Percentiles rank a stretch among this genome's conserved stretches.
These are phyloP conservation scores for Hypoxylon lienhwacheense DNA, from an alignment of 495 filamentous ascomycete species.

Conservation along the genomic window DNA sequence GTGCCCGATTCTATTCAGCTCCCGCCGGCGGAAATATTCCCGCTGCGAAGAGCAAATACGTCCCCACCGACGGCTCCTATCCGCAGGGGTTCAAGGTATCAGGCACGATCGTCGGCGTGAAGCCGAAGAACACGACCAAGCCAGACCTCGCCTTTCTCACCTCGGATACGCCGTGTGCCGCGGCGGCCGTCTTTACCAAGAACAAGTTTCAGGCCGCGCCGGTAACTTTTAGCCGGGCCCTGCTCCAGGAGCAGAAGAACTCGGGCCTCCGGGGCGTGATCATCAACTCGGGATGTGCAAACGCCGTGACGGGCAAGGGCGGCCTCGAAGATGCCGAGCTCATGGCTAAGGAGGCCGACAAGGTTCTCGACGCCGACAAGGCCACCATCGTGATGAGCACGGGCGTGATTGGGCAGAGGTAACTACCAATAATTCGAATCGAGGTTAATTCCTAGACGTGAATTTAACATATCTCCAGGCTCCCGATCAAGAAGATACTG, in stretches of 20 bases:
- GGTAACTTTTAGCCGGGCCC: conserved; percentile 76
- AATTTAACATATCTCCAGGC: conserved; percentile 45
- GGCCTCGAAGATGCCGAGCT: conserved; percentile 83
- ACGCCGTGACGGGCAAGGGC: conserved; percentile 93
- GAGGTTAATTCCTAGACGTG: background rate
- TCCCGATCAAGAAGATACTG: conserved; percentile 91
- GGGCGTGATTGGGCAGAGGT: conserved; percentile 95
- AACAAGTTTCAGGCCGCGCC: conserved; percentile 98
- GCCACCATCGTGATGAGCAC: conserved; percentile 95
- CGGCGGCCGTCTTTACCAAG: conserved; percentile 92
- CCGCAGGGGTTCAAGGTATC: conserved; percentile 88
- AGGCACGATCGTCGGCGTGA: conserved; percentile 89
- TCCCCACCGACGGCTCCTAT: conserved; percentile 81
- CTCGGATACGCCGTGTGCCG: conserved; percentile 87
- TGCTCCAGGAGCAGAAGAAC: conserved; percentile 65
- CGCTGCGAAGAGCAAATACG: conserved; percentile 80
- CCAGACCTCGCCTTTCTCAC: conserved; percentile 87
- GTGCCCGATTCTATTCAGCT: conserved; percentile 58
- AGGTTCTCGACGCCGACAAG: conserved; percentile 63
- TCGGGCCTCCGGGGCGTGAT: conserved; percentile 77
- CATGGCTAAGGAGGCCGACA: conserved; percentile 81
- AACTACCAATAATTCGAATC: conserved; percentile 9
- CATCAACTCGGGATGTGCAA: conserved; percentile 95
- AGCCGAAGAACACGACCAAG: conserved; percentile 82
- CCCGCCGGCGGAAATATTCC: conserved; percentile 64